These are phyloP conservation scores for Tremella yokohamensis DNA, from an alignment of 768 basidiomycete genomes.

Conservation along the genomic window DNA sequence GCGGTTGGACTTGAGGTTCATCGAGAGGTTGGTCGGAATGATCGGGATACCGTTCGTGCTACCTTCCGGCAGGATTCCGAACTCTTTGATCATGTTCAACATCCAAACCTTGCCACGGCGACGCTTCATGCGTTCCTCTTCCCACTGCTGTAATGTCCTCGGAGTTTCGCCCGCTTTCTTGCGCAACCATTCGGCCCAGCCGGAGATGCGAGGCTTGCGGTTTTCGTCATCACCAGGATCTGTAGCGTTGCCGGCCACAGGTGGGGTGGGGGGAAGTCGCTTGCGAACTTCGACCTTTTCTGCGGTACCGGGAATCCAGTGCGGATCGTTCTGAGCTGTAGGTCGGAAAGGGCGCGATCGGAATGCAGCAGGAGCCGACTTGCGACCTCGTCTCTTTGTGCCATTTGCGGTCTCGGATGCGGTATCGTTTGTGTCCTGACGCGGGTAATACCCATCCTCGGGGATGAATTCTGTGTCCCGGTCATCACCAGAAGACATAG, in stretches of 20 bases:
- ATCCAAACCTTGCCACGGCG: slow-evolving; percentile 25
- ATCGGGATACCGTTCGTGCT: not conserved
- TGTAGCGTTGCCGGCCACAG: not conserved
- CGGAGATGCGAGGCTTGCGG: slow-evolving; percentile 17
- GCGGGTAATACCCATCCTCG: not conserved
- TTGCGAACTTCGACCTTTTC: slow-evolving; percentile 1
- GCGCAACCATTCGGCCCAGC: slow-evolving; percentile 29
- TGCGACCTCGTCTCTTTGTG: not conserved
- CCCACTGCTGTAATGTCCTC: slow-evolving; percentile 24
- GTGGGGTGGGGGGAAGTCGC: not conserved
- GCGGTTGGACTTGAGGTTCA: not conserved
- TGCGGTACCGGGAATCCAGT: not conserved
- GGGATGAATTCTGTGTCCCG: not conserved
- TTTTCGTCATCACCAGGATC: not conserved
- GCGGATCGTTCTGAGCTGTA: not conserved
- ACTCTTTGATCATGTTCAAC: slow-evolving; percentile 26
- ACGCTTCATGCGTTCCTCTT: slow-evolving; percentile 23
- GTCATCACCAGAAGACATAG: not conserved
- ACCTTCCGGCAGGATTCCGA: slow-evolving; percentile 13
- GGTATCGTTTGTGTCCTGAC: not conserved
- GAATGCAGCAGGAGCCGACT: not conserved
- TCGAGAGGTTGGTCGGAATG: not conserved
- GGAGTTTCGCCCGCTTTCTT: slow-evolving; percentile 22
- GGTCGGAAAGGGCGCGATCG: not conserved
- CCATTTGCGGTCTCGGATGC: not conserved